A percentile compares a stretch with the other conserved stretches of the same genome.
Conservation (phyloP, 768 basidiomycete species). For the Russula lepida region DNA sequence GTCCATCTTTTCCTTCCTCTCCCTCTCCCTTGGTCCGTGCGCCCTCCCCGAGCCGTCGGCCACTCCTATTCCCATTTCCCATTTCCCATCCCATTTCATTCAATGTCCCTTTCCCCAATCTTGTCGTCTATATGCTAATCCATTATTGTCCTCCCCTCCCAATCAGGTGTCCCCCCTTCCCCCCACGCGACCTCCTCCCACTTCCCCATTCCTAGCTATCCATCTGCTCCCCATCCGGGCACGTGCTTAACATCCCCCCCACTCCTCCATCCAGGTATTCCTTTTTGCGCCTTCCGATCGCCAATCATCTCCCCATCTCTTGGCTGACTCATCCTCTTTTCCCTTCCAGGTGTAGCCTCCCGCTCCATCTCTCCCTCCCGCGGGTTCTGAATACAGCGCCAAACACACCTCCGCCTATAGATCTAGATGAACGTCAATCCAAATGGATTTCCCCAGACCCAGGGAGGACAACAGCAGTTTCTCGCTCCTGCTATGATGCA, state of each 20-base stretch:
- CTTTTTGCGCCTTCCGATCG: conserved; percentile 1
- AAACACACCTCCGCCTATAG: neutral
- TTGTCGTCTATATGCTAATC: conserved; percentile 14
- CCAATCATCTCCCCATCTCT: neutral
- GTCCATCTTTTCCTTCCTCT: conserved; percentile 4
- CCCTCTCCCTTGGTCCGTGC: conserved; percentile 15
- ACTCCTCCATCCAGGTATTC: conserved; percentile 7
- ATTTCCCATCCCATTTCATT: neutral
- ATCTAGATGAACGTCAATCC: conserved; percentile 18
- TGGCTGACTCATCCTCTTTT: conserved; percentile 7
- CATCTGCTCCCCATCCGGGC: conserved; percentile 11
- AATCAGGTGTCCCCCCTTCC: conserved; percentile 9
- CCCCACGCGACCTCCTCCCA: conserved; percentile 5
- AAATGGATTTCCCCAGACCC: conserved; percentile 16
- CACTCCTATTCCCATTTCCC: conserved; percentile 11
- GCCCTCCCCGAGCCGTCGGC: conserved; percentile 10
- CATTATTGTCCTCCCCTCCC: neutral
- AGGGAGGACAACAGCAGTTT: conserved; percentile 17
- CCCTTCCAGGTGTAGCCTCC: neutral
- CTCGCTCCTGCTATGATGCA: conserved; percentile 15
- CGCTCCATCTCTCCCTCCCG: neutral
- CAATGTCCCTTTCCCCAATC: conserved; percentile 6
- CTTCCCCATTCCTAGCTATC: neutral
- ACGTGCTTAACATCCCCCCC: conserved; percentile 9
- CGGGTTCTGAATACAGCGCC: conserved; percentile 4